Conservation (phyloP, 176 grass and related monocot genomes). For the Ensete ventricosum region DNA sequence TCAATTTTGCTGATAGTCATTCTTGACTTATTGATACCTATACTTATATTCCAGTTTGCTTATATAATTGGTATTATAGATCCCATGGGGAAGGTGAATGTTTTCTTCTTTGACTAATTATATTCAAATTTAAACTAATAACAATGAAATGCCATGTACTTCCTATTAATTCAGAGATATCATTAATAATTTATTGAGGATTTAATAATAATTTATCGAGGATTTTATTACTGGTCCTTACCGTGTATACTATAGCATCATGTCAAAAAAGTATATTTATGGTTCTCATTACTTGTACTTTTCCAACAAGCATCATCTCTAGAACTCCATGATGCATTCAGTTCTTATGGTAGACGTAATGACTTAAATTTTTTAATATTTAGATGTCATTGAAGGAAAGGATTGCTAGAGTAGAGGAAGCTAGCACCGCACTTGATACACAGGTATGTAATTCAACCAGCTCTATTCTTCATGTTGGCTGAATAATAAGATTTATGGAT, state of each 20-base stretch:
- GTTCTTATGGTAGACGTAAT: slow-evolving; percentile 7
- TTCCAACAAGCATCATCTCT: neutral
- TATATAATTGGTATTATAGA: no score
- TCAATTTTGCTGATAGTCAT: neutral
- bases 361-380: slow-evolving; percentile 16
- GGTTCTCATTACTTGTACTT: neutral
- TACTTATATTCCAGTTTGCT: no score
- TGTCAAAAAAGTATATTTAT: neutral
- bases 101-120: no score
- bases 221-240: no score
- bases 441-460: slow-evolving; percentile 47
- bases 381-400: slow-evolving; percentile 51
- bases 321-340: neutral
- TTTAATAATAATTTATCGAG: no score
- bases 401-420: slow-evolving; percentile 59
- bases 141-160: no score
- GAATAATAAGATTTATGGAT: neutral
- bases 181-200: no score
- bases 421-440: slow-evolving; percentile 33
- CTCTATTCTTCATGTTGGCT: slow-evolving; percentile 13
- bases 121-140: no score
- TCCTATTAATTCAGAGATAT: no score
- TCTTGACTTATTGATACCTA: neutral
- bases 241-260: no score
- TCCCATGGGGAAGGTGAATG: no score